Base-by-base conservation (phyloP, 805 yeast species). In the Deakozyma indianensis region DNA sequence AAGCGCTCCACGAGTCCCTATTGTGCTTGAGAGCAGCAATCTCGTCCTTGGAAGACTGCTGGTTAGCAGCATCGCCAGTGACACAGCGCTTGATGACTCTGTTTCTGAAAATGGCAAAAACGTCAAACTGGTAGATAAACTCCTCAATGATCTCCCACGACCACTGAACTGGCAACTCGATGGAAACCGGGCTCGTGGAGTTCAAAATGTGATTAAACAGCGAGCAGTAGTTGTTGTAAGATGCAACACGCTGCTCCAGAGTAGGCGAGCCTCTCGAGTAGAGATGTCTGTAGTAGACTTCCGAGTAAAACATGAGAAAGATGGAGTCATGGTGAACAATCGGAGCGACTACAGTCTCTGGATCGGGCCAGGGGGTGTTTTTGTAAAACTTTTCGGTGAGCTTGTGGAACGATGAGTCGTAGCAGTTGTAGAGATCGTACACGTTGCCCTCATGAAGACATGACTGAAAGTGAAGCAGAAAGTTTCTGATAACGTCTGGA, bases 91-190 rank as follows among this genome's bases (percentile, higher is more conserved):
- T 50, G 35, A 65, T 54, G 41, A 62, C 55, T 46, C 68, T 62
- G 24, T 65, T 57, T 48, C 70, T 63, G 59, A 63, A 69, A 43
- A 63, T 55, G 43, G 70, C 61, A 48, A 68, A 71, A 51, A 65
- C 62, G 54, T 69, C 69, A 61, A 66, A 71, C 57, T 71, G 75
- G 52, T 71, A 71, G 55, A 71, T 70, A 56, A 71, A 71, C 56
- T 71, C 75, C 50, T 71, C 75, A 48, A 71, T 62, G 48, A 71
- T 69, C 46, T 71, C 75, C 75, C 75, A 71, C 22, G 68, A 59
- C 75, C 75, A 71, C 50, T 65, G 64, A 49, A 61, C 61, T 43
- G 75, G 75, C 42, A 71, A 55, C 52, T 70, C 75, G 48, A 71
- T 62, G 29, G 65, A 64, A 9, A 63, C 65, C 27, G 74, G 72